Evolutionary conservation across 352 stramenopile species (phyloP), one percentile per base, ranked within the genome.

Genomic region (Phytophthora capsici): DNA sequence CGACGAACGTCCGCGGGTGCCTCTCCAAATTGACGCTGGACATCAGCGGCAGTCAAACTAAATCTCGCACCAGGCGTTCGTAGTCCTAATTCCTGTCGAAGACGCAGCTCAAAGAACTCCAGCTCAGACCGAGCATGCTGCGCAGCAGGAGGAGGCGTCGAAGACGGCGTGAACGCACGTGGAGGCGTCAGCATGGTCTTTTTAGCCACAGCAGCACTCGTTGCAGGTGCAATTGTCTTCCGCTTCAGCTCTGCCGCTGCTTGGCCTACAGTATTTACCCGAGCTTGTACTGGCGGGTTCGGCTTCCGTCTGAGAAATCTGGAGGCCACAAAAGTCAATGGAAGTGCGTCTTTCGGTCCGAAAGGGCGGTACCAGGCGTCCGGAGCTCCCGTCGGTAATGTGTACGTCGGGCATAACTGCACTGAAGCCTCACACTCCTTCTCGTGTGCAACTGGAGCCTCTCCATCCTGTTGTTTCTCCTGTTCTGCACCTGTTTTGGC

Each of bases 251-350:
- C 49, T 47, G 40, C 30, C 20, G 36, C 37, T 6, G 10, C 4
- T 16, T 19, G 2, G 2, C 37, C 45, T 26, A 63, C 38, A 48
- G 43, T 13, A 17, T 34, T 37, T 36, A 52, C 23, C 12, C 45
- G 32, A 6, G 36, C 25, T 16, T 57, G 41, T 34, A 52, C 25
- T 6, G 44, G 32, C 9, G 48, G 54, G 14, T 37, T 61, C 9
- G 66, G 30, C 26, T 86, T 83, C 46, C 71, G 70, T 51, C 72
- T 75, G 22, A 91, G 56, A 49, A 91, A 89, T 36, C 80, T 84
- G 13, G 81, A 80, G 1, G 82, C 82, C 4, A 86, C 74, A 49
- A 86, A 89, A 7, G 73, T 77, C 13, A 89, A 60, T 8, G 82
- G 78, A 10, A 87, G 51, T 14, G 69, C 76, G 3, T 73, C 49